Percentiles rank a stretch among this genome's conserved stretches.
Evolutionary conservation across 1,284 basidiomycete species (phyloP).

Genomic region (Ceratobasidium sp.): DNA sequence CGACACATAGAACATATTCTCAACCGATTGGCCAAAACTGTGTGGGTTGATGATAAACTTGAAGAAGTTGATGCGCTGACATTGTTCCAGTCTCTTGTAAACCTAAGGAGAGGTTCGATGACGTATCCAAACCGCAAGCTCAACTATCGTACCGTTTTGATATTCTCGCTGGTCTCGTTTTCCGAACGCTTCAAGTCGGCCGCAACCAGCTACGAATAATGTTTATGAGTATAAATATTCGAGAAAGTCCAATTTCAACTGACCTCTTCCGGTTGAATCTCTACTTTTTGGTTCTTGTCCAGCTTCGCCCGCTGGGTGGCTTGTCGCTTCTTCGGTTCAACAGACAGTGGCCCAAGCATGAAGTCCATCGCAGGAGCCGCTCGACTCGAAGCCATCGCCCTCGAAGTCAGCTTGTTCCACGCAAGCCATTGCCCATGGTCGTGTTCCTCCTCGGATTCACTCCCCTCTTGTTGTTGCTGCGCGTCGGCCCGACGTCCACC

Average conservation of each 20-base stretch:
- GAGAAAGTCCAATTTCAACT: not conserved
- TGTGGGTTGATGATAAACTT: constrained; percentile 85
- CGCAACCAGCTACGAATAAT: constrained; percentile 63
- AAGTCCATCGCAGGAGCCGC: constrained; percentile 79
- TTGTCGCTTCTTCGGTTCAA: constrained; percentile 78
- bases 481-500: constrained; percentile 63
- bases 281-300: constrained; percentile 76
- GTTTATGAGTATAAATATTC: not conserved
- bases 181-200: constrained; percentile 79
- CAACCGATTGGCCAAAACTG: constrained; percentile 90
- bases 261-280: constrained; percentile 72
- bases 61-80: constrained; percentile 77
- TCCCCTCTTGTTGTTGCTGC: constrained; percentile 41
- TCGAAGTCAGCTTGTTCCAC: constrained; percentile 79
- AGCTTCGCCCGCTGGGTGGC: constrained; percentile 70
- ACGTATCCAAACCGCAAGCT: not conserved
- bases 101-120: constrained; percentile 17
- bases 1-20: constrained; percentile 93
- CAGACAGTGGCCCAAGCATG: constrained; percentile 83
- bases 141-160: constrained; percentile 61
- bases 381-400: constrained; percentile 76
- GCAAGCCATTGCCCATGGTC: constrained; percentile 64
- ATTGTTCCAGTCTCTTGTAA: constrained; percentile 55
- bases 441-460: constrained; percentile 60
- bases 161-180: constrained; percentile 86